These are phyloP conservation scores for Spergularia bocconei DNA, from an alignment of 148 eudicot genomes.

Conservation along the genomic window DNA sequence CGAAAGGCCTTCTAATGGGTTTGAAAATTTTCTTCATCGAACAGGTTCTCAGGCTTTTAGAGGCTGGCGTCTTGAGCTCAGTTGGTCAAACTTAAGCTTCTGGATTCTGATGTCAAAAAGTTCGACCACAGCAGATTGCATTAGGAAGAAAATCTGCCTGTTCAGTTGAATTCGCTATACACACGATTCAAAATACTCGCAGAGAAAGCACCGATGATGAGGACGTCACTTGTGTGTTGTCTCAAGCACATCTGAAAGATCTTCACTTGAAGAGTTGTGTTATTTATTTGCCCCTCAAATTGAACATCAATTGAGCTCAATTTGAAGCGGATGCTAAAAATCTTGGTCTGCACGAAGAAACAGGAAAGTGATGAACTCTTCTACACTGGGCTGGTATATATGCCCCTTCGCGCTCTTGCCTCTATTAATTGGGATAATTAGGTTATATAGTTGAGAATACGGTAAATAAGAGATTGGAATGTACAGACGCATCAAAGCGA, in stretches of 20 bases:
- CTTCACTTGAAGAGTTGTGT: not conserved
- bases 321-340: not conserved
- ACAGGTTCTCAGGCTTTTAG: constrained; percentile 77
- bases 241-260: not conserved
- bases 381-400: not conserved
- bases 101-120: constrained; percentile 2
- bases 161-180: not conserved
- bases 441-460: not conserved
- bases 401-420: not conserved
- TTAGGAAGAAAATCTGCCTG: not conserved
- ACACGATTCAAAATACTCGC: not conserved
- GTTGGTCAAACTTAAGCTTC: constrained; percentile 6
- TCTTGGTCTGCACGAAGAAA: not conserved
- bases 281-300: not conserved
- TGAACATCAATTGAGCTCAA: not conserved
- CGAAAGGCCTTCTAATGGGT: no score
- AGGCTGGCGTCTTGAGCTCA: constrained; percentile 30
- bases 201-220: not conserved
- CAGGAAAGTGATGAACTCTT: not conserved
- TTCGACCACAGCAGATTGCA: constrained; percentile 1
- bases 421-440: not conserved
- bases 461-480: not conserved
- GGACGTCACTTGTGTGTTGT: not conserved
- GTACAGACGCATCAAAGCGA: not conserved
- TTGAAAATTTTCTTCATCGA: not conserved